Base-by-base conservation (phyloP, 2,329 filamentous ascomycete genomes). In the Rutstroemia sp. region DNA sequence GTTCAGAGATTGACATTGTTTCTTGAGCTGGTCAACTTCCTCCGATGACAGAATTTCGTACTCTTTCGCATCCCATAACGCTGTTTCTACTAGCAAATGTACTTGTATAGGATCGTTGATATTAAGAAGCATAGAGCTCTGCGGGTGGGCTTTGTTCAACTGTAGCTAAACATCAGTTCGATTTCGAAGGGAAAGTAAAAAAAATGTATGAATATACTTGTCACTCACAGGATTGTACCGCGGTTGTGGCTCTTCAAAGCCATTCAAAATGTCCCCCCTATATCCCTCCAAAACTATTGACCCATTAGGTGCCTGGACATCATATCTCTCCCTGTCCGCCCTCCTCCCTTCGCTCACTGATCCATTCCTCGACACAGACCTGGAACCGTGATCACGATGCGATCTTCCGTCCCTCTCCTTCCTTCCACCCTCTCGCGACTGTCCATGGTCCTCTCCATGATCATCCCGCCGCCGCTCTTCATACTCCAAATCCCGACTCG, bases 41-140 rank as follows among this genome's bases (percentile, higher is more conserved):
- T 96, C 91, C 64, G 92, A 88, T 0, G 92, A 89, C 59, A 99
- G 71, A 23, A 99, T 85, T 68, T 92, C 86, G 70, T 86, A 99
- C 64, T 84, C 76, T 67, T 85, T 87, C 74, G 91, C 95, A 73
- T 99, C 94, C 58, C 86, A 82, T 58, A 99, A 82, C 19, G 94
- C 94, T 19, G 90, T 97, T 75, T 97, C 92, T 60, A 94, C 92
- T 57, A 99, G 80, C 48, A 99, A 76, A 70, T 97, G 95, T 70
- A 96, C 85, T 65, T 91, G 87, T 46, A 99, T 88, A 58, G 78
- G 81, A 70, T 89, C 88, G 61, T 82, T 81, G 53, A 86, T 75
- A 64, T 87, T 81, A 62, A 85, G 77, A 10, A 80, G 74, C 4
- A 72, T 73, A 19, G 81, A 82, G 64, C 77, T 84, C 61, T 80